These are phyloP conservation scores for Solanum aculeatissimum DNA, from an alignment of 305 asterid species.

Conservation along the genomic window DNA sequence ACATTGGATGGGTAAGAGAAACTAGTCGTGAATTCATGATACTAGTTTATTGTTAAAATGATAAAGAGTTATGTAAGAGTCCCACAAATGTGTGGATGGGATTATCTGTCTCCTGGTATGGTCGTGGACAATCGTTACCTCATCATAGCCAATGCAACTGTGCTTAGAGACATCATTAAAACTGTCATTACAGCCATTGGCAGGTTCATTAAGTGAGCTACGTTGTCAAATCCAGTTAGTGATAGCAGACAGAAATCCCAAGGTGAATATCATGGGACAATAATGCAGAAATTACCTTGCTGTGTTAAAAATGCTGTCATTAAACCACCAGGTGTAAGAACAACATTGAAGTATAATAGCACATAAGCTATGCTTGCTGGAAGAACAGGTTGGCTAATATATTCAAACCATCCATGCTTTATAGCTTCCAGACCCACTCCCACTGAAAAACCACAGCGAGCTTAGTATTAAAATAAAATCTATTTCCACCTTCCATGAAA, in stretches of 20 bases:
- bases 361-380: constrained; percentile 94
- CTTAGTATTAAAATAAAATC: constrained; percentile 6
- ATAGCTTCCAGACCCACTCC: constrained; percentile 48
- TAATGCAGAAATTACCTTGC: constrained; percentile 37
- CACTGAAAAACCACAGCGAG: constrained; percentile 25
- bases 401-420: constrained; percentile 87
- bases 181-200: not conserved
- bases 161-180: not conserved
- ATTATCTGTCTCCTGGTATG: not conserved
- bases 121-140: not conserved
- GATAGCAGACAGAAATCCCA: constrained; percentile 1
- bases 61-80: not conserved
- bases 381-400: constrained; percentile 88
- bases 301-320: constrained; percentile 97
- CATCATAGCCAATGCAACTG: not conserved
- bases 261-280: not conserved
- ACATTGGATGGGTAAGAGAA: not conserved
- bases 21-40: not conserved
- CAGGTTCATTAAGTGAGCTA: not conserved
- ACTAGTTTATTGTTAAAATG: not conserved
- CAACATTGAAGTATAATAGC: constrained; percentile 71
- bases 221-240: not conserved
- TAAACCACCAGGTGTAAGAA: constrained; percentile 88
- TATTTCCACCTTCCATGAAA: not conserved
- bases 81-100: not conserved